Conservation (phyloP, 2,329 filamentous ascomycete species). For the Cladosporium phlei region DNA sequence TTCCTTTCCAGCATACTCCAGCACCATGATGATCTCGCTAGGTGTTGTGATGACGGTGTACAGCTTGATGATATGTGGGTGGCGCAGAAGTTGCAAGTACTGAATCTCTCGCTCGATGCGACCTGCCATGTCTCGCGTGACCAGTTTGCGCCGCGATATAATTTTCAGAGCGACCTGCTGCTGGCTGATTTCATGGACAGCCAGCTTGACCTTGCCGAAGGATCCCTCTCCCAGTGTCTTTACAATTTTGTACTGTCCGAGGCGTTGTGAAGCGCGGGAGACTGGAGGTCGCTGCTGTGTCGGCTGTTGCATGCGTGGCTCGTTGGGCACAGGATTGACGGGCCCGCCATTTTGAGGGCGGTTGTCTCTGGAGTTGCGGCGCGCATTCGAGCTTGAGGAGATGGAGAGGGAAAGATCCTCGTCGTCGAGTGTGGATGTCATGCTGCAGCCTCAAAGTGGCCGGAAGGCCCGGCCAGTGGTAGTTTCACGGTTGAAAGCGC, state of each 20-base stretch:
- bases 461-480: conserved; percentile 5
- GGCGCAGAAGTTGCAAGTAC: conserved; percentile 88
- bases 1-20: conserved; percentile 94
- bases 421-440: conserved; percentile 37
- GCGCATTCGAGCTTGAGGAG: conserved; percentile 17
- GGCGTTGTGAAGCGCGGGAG: conserved; percentile 45
- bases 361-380: conserved; percentile 26
- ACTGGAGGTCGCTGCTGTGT: conserved; percentile 22
- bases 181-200: conserved; percentile 82
- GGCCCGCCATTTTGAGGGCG: conserved; percentile 32
- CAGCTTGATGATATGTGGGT: conserved; percentile 99
- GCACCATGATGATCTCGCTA: conserved; percentile 96
- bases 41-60: conserved; percentile 94
- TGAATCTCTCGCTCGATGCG: conserved; percentile 97
- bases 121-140: conserved; percentile 96
- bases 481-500: neutral
- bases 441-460: conserved; percentile 19
- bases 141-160: conserved; percentile 90
- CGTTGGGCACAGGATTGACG: conserved; percentile 35
- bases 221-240: conserved; percentile 92
- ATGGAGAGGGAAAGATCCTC: conserved; percentile 39
- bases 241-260: conserved; percentile 87
- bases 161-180: conserved; percentile 98
- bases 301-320: conserved; percentile 15
- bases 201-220: conserved; percentile 97